Conservation (phyloP, 768 basidiomycete genomes). For the Suillus placidus region DNA sequence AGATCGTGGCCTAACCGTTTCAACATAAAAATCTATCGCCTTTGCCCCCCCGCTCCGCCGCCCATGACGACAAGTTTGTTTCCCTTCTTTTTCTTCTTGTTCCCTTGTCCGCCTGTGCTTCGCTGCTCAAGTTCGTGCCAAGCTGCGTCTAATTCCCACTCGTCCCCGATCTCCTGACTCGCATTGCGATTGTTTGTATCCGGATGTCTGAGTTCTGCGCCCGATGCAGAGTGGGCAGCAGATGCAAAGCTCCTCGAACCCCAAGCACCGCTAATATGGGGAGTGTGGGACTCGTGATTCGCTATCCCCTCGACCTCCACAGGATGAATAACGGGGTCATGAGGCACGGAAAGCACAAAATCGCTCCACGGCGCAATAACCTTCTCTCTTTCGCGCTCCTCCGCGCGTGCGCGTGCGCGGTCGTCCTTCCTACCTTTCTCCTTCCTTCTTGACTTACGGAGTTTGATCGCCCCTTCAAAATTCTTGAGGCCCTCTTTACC, state of each 20-base stretch:
- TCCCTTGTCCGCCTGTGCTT: constrained; percentile 42
- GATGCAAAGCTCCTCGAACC: constrained; percentile 82
- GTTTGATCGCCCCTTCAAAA: constrained; percentile 82
- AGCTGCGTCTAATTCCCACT: constrained; percentile 77
- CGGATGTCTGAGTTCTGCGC: constrained; percentile 46
- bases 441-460: constrained; percentile 70
- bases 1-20: background rate
- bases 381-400: constrained; percentile 74
- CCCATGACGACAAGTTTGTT: constrained; percentile 74
- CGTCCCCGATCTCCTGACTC: constrained; percentile 48
- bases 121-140: constrained; percentile 81
- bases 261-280: constrained; percentile 61
- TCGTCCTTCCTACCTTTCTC: constrained; percentile 90
- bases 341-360: constrained; percentile 10
- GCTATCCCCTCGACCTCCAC: constrained; percentile 20
- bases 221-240: constrained; percentile 57
- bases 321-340: constrained; percentile 13
- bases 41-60: constrained; percentile 59
- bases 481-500: constrained; percentile 73
- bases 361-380: constrained; percentile 30
- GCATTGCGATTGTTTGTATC: constrained; percentile 29
- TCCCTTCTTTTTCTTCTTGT: constrained; percentile 57
- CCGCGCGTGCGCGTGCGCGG: constrained; percentile 74
- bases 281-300: constrained; percentile 12
- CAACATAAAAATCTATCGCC: constrained; percentile 29